Evolutionary conservation across 305 asterid species (phyloP).

Genomic region (Rubia balearica): DNA sequence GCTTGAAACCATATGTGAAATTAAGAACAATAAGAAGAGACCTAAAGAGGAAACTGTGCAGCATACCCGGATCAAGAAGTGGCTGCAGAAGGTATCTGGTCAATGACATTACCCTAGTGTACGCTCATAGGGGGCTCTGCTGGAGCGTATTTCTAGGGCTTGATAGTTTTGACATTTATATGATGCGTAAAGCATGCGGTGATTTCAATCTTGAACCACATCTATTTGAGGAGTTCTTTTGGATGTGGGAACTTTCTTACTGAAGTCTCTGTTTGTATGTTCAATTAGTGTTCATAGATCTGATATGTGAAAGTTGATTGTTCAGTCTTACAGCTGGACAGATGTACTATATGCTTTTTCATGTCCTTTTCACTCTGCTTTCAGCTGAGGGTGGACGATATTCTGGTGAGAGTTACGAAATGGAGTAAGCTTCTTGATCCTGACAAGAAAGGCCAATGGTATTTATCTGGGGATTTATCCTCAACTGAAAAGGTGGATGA

Average conservation of each 20-base stretch:
- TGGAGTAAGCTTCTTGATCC: slow-evolving; percentile 90
- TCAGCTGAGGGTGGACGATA: slow-evolving; percentile 72
- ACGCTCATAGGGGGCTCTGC: slow-evolving; percentile 1
- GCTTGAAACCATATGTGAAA: slow-evolving; percentile 81
- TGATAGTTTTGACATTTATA: not conserved
- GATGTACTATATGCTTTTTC: not conserved
- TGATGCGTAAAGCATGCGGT: not conserved
- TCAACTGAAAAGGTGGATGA: slow-evolving; percentile 46
- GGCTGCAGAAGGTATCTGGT: slow-evolving; percentile 75
- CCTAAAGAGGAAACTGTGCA: slow-evolving; percentile 59
- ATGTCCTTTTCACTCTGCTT: slow-evolving; percentile 8
- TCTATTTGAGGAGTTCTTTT: not conserved
- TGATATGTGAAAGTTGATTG: not conserved
- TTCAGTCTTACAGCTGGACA: not conserved
- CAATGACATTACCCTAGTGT: not conserved
- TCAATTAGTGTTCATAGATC: not conserved
- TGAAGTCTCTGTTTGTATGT: not conserved
- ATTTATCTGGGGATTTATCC: slow-evolving; percentile 70
- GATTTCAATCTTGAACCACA: not conserved
- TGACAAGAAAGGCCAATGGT: slow-evolving; percentile 90
- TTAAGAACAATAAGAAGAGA: slow-evolving; percentile 79
- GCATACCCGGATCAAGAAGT: slow-evolving; percentile 70
- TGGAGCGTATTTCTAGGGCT: not conserved
- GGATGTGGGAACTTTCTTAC: not conserved
- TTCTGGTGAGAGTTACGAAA: slow-evolving; percentile 61